Evolutionary conservation across 495 filamentous ascomycete genomes (phyloP).

Genomic region (Aspergillus avenaceus): DNA sequence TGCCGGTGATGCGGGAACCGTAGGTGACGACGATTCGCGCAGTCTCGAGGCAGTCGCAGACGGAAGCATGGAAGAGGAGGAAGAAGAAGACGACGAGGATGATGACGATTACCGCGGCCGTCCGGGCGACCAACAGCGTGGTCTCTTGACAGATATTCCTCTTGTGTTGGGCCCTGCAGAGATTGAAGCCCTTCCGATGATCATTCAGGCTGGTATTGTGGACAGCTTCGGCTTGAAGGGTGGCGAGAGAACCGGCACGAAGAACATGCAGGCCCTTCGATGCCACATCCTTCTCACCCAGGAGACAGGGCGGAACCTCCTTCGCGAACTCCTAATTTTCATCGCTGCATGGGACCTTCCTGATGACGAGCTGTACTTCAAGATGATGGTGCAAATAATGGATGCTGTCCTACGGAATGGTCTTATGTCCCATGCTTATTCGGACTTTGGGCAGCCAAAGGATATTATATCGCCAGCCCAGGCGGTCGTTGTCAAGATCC

Average conservation of each 20-base stretch:
- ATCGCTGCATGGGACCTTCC: constrained; percentile 94
- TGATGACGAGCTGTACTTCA: constrained; percentile 88
- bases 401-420: constrained; percentile 84
- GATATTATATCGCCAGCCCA: constrained; percentile 94
- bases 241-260: constrained; percentile 54
- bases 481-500: constrained; percentile 81
- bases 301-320: constrained; percentile 79
- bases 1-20: constrained; percentile 43
- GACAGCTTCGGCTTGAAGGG: constrained; percentile 43
- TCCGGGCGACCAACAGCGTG: constrained; percentile 78
- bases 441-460: constrained; percentile 84
- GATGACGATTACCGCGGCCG: constrained; percentile 77
- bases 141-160: constrained; percentile 87
- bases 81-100: constrained; percentile 73
- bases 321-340: constrained; percentile 89
- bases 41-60: constrained; percentile 44
- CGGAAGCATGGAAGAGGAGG: constrained; percentile 50
- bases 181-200: constrained; percentile 93
- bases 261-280: constrained; percentile 78
- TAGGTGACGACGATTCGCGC: constrained; percentile 46
- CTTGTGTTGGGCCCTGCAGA: constrained; percentile 88
- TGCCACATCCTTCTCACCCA: constrained; percentile 85
- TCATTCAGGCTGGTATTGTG: constrained; percentile 84
- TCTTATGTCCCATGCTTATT: constrained; percentile 84
- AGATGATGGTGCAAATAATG: constrained; percentile 92